Evolutionary conservation across 225 moss, liverwort and hornwort genomes (phyloP), one percentile per base, ranked within the genome.

Genomic region (Straminergon stramineum): DNA sequence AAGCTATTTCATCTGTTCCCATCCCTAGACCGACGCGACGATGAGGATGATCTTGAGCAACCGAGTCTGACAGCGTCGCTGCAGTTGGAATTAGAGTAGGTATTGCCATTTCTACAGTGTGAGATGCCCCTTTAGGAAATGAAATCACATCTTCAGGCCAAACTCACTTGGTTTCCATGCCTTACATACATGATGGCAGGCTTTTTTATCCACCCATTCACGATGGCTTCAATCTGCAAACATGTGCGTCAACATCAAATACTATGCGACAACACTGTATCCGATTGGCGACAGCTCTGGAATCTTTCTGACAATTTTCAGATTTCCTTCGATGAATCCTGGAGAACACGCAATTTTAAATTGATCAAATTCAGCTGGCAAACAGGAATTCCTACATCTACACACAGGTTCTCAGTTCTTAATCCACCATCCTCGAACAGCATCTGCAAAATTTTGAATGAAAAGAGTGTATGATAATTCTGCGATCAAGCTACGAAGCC

Each of bases 31-130:
- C 82, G 66, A 79, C 91, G 70, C 75, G 87, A 84, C 55, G 60
- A 83, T 80, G 86, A 83, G 87, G 89, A 89, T 70, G 92, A 91
- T 90, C 89, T 79, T 88, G 92, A 84, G 86, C 83, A 74, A 75
- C 86, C 48, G 92, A 86, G 27, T 86, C 83, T 41, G 91, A 87
- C 28, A 88, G 80, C 62, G 88, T 88, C 83, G 89, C 87, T 57
- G 89, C 70, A 55, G 90, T 85, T 85, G 89, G 92, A 84, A 89
- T 56, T 79, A 87, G 79, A 64, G 90, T 85, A 80, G 87, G 87
- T 70, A 89, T 93, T 81, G 92, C 92, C 92, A 93, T 93, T 66
- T 70, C 84, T 75, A 89, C 68, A 84, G 60, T n/a, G 61, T 34
- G 74, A 86, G 39, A 81, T 73, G n/a, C 61, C 60, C 85, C 87